Evolutionary conservation across 352 stramenopile genomes (phyloP).

Genomic region (Pythium aristosporum): DNA sequence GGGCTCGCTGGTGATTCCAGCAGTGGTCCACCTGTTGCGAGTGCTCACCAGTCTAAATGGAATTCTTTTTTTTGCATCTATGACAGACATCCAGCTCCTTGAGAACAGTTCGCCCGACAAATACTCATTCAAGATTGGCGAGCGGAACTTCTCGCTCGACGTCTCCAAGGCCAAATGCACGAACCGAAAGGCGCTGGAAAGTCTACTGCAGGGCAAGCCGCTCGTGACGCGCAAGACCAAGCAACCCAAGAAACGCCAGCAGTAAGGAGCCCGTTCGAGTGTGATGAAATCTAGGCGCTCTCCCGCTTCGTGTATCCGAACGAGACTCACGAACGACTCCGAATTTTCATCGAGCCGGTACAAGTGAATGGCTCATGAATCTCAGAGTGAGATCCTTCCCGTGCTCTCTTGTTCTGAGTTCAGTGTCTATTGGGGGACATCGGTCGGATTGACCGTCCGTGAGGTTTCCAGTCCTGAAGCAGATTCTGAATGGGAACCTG

Average conservation of each 20-base stretch:
- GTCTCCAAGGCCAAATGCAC: slow-evolving; percentile 46
- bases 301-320: background rate
- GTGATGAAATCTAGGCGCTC: background rate
- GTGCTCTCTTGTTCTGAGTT: no score
- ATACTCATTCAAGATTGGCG: slow-evolving; percentile 63
- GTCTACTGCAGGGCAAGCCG: slow-evolving; percentile 69
- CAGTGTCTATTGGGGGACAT: no score
- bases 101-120: slow-evolving; percentile 47
- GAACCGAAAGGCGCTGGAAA: slow-evolving; percentile 66
- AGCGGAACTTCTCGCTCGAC: slow-evolving; percentile 54
- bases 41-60: background rate
- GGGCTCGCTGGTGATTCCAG: no score
- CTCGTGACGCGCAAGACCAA: slow-evolving; percentile 65
- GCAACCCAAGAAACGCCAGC: slow-evolving; percentile 55
- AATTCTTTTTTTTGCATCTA: background rate
- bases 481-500: no score
- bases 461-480: no score
- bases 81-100: slow-evolving; percentile 57
- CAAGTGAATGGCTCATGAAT: no score
- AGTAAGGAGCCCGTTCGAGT: background rate
- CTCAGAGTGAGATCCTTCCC: no score
- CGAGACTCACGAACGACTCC: no score
- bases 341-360: no score
- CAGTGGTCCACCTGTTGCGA: background rate
- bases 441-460: no score